Conservation (phyloP, 2,329 filamentous ascomycete species). For the Rhynchosporium agropyri region DNA sequence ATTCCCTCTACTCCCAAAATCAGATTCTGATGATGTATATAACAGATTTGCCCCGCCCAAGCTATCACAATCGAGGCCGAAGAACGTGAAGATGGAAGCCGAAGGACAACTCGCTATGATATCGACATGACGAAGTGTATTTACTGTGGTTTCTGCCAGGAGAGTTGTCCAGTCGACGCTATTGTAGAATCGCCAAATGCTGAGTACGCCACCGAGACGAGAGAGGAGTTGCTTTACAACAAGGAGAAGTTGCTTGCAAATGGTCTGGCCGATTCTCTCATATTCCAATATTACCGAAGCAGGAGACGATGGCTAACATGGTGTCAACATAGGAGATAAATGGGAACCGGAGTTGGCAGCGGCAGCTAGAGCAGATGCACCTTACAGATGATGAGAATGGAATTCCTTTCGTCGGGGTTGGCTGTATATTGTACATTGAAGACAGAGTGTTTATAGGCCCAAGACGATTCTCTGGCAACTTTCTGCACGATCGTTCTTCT, state of each 20-base stretch:
- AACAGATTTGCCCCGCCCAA: slow-evolving; percentile 89
- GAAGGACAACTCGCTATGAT: slow-evolving; percentile 95
- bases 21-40: slow-evolving; percentile 25
- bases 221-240: slow-evolving; percentile 96
- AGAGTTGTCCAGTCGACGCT: slow-evolving; percentile 97
- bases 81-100: slow-evolving; percentile 92
- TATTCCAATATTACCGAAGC: neutral
- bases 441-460: slow-evolving; percentile 28
- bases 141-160: slow-evolving; percentile 99
- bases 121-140: slow-evolving; percentile 99
- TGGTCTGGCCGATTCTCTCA: slow-evolving; percentile 42
- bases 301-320: neutral
- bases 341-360: slow-evolving; percentile 98
- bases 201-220: slow-evolving; percentile 75
- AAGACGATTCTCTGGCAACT: slow-evolving; percentile 16
- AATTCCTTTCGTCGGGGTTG: slow-evolving; percentile 15
- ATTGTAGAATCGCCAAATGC: slow-evolving; percentile 79
- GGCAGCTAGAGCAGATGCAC: slow-evolving; percentile 87
- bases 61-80: slow-evolving; percentile 99
- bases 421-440: slow-evolving; percentile 36
- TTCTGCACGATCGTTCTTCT: neutral
- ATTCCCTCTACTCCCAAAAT: neutral
- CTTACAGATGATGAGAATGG: slow-evolving; percentile 68
- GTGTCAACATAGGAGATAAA: slow-evolving; percentile 62
- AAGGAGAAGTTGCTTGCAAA: slow-evolving; percentile 91